Evolutionary conservation across 345 rosid genomes (phyloP), one percentile per base, ranked within the genome.

Genomic region (Eutrema yunnanense): DNA sequence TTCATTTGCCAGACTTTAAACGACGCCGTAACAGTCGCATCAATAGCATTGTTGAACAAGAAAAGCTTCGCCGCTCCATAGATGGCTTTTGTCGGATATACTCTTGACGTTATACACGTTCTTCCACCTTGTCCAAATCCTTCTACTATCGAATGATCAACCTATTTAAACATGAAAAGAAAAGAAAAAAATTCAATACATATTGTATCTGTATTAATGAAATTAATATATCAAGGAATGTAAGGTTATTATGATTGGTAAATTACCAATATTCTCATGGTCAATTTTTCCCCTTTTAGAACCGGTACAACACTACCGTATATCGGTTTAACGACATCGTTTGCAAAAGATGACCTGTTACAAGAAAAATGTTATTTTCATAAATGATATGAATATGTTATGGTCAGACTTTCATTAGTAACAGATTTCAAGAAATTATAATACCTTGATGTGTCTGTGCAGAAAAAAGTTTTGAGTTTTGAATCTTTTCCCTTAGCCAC

Each of bases 131-230:
- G 97, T 0, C 69, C 96, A 32, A 87, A 95, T 73, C 87, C 89
- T 75, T 95, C 99, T 32, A 95, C 86, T 29, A 94, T 90, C 8
- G 98, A 94, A 83, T 91, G 98, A 82, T 94, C 98, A 19, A 94
- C 96, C 98, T 90, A 76, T 40, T 57, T 0, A 13, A 11, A 64
- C 0, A 9, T 22, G 27, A 1, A 8, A 8, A 6, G 8, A 6
- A 27, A 43, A 8, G 26, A 1, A n/a, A 11, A 4, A 8, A 9
- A 9, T 8, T 36, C 6, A 50, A 3, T 38, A 11, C 62, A 59
- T 16, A 16, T 4, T 27, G 11, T 44, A 26, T 36, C 10, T n/a
- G 36, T 40, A 27, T 2, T 27, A 37, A 16, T 55, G 41, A 34
- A 11, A 63, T 7, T 19, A 49, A 12, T 14, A 27, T 26, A 38